phyloP scores from a whole-genome alignment of 441 rosid genomes.

The Croton setiger region DNA sequence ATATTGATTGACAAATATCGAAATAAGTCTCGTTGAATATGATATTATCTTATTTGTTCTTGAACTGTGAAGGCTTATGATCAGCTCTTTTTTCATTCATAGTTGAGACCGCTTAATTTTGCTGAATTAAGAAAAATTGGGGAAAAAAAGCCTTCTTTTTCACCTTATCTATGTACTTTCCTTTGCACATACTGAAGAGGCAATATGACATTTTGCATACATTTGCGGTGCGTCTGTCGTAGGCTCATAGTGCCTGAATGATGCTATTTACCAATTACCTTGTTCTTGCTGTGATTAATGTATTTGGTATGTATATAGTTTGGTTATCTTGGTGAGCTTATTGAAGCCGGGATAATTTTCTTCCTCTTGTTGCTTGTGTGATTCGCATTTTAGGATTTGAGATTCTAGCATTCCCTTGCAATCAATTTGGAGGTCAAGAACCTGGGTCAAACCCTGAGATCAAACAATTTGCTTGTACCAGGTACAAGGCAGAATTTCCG shows the following conservation, averaged over 20 bases:
- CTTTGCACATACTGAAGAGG: background rate
- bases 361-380: background rate
- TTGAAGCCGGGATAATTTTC: background rate
- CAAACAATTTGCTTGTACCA: conserved; percentile 63
- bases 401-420: conserved; percentile 94
- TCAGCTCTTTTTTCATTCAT: too few relatives aligned
- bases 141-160: background rate
- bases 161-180: background rate
- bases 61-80: too few relatives aligned
- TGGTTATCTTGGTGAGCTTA: background rate
- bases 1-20: background rate
- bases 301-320: background rate
- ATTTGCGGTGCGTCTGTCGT: background rate
- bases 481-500: conserved; percentile 87
- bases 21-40: background rate
- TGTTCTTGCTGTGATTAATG: too few relatives aligned
- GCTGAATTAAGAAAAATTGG: too few relatives aligned
- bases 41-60: too few relatives aligned
- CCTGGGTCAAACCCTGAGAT: conserved; percentile 80
- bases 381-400: conserved; percentile 55
- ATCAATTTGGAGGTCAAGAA: conserved; percentile 86
- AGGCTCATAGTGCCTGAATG: background rate
- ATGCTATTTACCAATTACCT: background rate
- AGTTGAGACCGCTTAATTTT: too few relatives aligned
- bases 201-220: background rate